Evolutionary conservation across 2,329 filamentous ascomycete genomes (phyloP).

Genomic region (Sarocladiaceae sp.): DNA sequence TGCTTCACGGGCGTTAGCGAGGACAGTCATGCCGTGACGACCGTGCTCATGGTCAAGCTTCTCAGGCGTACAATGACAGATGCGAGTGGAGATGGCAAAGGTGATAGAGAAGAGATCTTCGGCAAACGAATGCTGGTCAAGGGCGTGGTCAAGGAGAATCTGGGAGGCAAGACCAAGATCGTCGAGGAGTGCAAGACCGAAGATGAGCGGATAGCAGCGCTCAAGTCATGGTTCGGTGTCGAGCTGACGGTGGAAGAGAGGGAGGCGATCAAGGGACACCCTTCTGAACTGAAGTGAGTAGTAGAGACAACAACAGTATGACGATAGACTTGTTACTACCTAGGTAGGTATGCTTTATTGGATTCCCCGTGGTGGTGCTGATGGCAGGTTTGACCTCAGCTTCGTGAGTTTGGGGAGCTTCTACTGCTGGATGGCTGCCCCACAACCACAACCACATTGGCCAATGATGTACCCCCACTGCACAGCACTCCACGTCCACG

Average conservation of each 20-base stretch:
- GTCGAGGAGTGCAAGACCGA: constrained; percentile 43
- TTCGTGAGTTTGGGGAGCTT: no score
- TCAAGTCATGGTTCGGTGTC: constrained; percentile 48
- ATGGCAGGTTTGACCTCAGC: no score
- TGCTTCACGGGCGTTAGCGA: constrained; percentile 44
- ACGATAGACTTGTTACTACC: no score
- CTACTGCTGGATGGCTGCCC: no score
- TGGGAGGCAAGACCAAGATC: constrained; percentile 41
- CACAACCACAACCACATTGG: constrained; percentile 14
- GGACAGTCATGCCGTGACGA: constrained; percentile 47
- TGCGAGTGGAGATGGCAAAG: constrained; percentile 28
- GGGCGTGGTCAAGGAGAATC: constrained; percentile 45
- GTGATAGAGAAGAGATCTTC: constrained; percentile 38
- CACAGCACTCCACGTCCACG: no score
- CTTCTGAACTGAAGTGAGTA: constrained; percentile 33
- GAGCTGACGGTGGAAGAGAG: constrained; percentile 43
- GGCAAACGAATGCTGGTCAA: constrained; percentile 49
- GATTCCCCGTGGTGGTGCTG: no score
- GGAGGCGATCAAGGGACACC: constrained; percentile 41
- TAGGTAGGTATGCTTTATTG: no score
- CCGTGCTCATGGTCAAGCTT: constrained; percentile 47
- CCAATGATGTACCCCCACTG: constrained; percentile 27
- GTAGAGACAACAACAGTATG: constrained; percentile 15
- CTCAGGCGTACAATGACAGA: constrained; percentile 39
- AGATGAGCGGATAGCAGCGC: constrained; percentile 42